Conservation (phyloP, 345 rosid genomes). For the Sisymbrium altissimum region DNA sequence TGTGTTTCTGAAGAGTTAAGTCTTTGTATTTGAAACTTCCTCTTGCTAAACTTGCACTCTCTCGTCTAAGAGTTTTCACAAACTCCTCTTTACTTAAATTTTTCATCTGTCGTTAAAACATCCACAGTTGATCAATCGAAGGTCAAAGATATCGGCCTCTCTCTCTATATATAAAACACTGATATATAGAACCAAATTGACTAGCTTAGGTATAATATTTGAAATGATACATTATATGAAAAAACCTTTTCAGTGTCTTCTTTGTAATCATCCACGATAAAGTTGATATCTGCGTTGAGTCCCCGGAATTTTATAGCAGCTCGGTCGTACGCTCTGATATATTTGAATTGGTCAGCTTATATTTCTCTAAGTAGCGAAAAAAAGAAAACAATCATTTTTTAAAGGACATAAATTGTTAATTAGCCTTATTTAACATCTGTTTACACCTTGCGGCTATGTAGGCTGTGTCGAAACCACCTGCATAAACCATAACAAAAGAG, state of each 20-base stretch:
- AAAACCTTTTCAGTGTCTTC: constrained; percentile 60
- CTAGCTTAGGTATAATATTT: background rate
- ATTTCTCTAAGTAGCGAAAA: background rate
- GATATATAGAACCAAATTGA: background rate
- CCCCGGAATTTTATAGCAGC: constrained; percentile 95
- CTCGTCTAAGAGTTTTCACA: constrained; percentile 77
- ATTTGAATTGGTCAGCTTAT: background rate
- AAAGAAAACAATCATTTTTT: background rate
- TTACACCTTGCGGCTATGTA: constrained; percentile 82
- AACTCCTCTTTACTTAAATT: constrained; percentile 65
- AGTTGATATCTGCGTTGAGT: constrained; percentile 79
- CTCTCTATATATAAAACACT: too few species aligned
- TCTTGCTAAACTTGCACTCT: constrained; percentile 74
- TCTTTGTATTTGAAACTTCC: constrained; percentile 78
- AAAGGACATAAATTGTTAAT: background rate
- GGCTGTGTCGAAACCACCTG: constrained; percentile 94
- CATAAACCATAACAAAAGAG: background rate
- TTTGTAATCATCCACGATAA: constrained; percentile 66
- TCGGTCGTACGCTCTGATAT: constrained; percentile 79
- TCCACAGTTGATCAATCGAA: background rate
- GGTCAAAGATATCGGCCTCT: background rate
- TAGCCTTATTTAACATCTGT: background rate
- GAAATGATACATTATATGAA: background rate
- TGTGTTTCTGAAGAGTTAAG: constrained; percentile 55
- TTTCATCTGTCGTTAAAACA: constrained; percentile 44